phyloP scores from a whole-genome alignment of 495 filamentous ascomycete species.

The Cercophora sp. region DNA sequence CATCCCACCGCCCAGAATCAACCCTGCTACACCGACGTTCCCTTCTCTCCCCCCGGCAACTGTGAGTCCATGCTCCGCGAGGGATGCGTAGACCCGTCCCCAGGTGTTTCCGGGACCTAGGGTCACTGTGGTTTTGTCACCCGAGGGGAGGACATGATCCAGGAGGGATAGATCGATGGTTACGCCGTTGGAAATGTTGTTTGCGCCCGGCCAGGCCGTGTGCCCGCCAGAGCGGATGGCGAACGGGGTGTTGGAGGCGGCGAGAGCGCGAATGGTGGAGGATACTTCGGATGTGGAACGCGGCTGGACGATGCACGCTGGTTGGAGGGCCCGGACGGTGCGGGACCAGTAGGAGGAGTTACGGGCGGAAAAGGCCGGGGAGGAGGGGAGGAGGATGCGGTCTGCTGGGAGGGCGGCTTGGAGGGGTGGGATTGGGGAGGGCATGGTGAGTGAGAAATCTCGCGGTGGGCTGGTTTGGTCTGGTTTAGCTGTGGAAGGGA shows the following conservation, averaged over 20 bases:
- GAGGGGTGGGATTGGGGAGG: no score
- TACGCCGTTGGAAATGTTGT: slow-evolving; percentile 49
- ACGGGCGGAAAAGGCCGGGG: slow-evolving; percentile 9
- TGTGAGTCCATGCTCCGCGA: slow-evolving; percentile 39
- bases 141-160: slow-evolving; percentile 31
- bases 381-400: slow-evolving; percentile 4
- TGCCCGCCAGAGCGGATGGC: slow-evolving; percentile 51
- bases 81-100: slow-evolving; percentile 48
- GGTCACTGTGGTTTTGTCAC: slow-evolving; percentile 22
- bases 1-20: slow-evolving; percentile 53
- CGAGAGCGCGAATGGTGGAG: slow-evolving; percentile 25
- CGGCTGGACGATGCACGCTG: slow-evolving; percentile 28
- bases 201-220: slow-evolving; percentile 38
- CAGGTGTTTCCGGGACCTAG: slow-evolving; percentile 46
- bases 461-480: no score
- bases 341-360: slow-evolving; percentile 43
- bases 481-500: no score
- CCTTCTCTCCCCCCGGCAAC: slow-evolving; percentile 51
- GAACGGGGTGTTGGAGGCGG: slow-evolving; percentile 36
- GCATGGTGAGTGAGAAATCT: no score
- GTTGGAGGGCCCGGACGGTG: slow-evolving; percentile 32
- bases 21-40: slow-evolving; percentile 54
- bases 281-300: slow-evolving; percentile 34
- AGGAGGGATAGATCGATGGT: slow-evolving; percentile 50
- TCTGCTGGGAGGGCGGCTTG: neutral